A percentile compares a stretch with the other conserved stretches of the same genome.
phyloP scores from a whole-genome alignment of 2,329 filamentous ascomycete species.

The Lachnum nothofagi region DNA sequence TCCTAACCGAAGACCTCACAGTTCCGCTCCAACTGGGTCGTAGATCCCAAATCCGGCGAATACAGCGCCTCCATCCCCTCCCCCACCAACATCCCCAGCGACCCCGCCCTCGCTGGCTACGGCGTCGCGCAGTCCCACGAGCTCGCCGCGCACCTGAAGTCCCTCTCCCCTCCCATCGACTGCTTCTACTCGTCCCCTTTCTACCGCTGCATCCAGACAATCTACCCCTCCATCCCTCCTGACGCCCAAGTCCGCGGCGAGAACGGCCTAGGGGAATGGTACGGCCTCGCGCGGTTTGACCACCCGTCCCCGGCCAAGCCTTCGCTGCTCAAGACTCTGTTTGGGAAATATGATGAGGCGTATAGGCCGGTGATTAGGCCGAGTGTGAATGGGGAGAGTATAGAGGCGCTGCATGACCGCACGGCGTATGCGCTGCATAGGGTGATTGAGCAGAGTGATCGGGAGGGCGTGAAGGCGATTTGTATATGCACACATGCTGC shows the following conservation, averaged over 20 bases:
- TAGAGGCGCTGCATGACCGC: conserved; percentile 74
- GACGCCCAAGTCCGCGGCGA: conserved; percentile 48
- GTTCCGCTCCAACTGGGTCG: conserved; percentile 88
- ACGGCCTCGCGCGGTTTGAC: conserved; percentile 76
- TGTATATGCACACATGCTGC: conserved; percentile 88
- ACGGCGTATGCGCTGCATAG: conserved; percentile 63
- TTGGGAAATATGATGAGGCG: conserved; percentile 53
- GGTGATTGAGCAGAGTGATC: conserved; percentile 69
- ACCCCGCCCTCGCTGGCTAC: conserved; percentile 81
- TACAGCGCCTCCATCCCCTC: conserved; percentile 71
- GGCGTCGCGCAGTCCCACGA: conserved; percentile 79
- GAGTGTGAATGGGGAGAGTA: conserved; percentile 69
- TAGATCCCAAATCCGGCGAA: conserved; percentile 72
- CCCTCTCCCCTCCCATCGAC: conserved; percentile 62
- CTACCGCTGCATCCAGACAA: conserved; percentile 82
- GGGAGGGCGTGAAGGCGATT: conserved; percentile 62
- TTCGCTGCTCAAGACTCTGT: conserved; percentile 58
- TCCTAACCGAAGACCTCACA: conserved; percentile 36
- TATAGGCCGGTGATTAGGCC: conserved; percentile 65
- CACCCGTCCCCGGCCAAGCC: conserved; percentile 73
- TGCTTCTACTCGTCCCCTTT: conserved; percentile 79
- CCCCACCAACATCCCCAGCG: conserved; percentile 81
- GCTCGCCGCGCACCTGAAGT: conserved; percentile 61
- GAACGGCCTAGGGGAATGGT: conserved; percentile 75
- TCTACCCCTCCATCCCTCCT: conserved; percentile 57